These are phyloP conservation scores for Naganishia cerealis DNA, from an alignment of 1,284 basidiomycete species.

Conservation along the genomic window DNA sequence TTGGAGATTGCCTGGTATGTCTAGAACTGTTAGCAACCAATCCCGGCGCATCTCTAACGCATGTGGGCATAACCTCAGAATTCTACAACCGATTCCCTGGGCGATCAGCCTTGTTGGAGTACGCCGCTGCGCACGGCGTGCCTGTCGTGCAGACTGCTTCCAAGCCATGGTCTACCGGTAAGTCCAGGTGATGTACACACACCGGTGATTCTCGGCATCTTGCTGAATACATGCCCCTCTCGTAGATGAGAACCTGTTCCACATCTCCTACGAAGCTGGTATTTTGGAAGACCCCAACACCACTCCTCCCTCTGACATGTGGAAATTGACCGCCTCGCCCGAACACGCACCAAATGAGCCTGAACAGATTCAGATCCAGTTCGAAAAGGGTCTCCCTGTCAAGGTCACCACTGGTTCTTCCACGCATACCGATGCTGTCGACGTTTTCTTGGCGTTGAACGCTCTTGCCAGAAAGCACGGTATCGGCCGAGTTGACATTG, in stretches of 20 bases:
- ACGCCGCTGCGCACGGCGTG: slow-evolving; percentile 83
- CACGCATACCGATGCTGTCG: slow-evolving; percentile 82
- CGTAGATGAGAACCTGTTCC: slow-evolving; percentile 95
- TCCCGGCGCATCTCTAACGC: background rate
- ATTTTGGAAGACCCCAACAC: slow-evolving; percentile 96
- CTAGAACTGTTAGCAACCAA: background rate
- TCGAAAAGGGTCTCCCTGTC: slow-evolving; percentile 78
- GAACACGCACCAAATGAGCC: slow-evolving; percentile 78
- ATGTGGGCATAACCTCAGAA: slow-evolving; percentile 57
- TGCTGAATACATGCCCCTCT: background rate
- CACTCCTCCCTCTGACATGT: slow-evolving; percentile 97
- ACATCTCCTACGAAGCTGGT: slow-evolving; percentile 99
- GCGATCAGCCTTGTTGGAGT: slow-evolving; percentile 86
- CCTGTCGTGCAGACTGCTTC: slow-evolving; percentile 92
- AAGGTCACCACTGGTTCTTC: slow-evolving; percentile 65
- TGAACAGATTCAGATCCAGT: slow-evolving; percentile 81
- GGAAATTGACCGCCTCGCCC: slow-evolving; percentile 89
- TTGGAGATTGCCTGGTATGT: slow-evolving; percentile 86
- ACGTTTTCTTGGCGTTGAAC: slow-evolving; percentile 91
- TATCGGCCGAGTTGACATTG: slow-evolving; percentile 94
- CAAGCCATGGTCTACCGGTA: slow-evolving; percentile 94
- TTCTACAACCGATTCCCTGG: slow-evolving; percentile 98
- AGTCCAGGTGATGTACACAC: slow-evolving; percentile 25
- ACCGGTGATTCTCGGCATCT: background rate
- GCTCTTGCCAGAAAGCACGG: slow-evolving; percentile 90